A percentile compares a stretch with the other conserved stretches of the same genome.
These are phyloP conservation scores for Anthoceros angustus DNA, from an alignment of 225 moss, liverwort and hornwort species.

Conservation along the genomic window DNA sequence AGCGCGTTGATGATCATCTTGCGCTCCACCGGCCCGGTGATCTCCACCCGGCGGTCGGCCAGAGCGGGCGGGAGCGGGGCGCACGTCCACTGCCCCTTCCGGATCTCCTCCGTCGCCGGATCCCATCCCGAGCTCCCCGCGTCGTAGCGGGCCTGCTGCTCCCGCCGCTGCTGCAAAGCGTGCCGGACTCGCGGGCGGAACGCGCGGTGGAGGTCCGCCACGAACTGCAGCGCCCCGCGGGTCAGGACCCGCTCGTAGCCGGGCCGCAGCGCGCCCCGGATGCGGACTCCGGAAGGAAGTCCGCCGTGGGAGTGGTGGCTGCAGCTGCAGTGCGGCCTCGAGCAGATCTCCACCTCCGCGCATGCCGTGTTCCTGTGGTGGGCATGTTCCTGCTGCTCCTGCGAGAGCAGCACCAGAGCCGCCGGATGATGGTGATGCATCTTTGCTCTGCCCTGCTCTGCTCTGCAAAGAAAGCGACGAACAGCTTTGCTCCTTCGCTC, in stretches of 20 bases:
- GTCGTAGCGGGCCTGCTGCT: conserved; percentile 58
- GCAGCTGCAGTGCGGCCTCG: no score
- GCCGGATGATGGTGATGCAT: no score
- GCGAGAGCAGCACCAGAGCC: no score
- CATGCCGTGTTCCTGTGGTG: no score
- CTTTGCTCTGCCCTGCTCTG: no score
- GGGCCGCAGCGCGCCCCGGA: conserved; percentile 33
- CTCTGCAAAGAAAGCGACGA: no score
- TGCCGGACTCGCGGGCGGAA: conserved; percentile 56
- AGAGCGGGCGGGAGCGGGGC: conserved; percentile 37
- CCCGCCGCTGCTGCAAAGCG: conserved; percentile 42
- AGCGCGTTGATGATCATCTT: conserved; percentile 83
- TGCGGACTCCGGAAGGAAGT: conserved; percentile 44
- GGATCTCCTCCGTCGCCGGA: conserved; percentile 36
- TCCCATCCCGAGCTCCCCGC: conserved; percentile 59
- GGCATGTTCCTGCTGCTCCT: no score
- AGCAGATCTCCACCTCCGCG: no score
- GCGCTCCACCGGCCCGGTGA: conserved; percentile 70
- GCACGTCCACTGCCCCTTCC: conserved; percentile 46
- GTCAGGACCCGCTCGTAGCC: conserved; percentile 31
- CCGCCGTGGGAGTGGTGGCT: no score
- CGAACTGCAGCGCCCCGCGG: conserved; percentile 43
- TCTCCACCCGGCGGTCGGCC: conserved; percentile 66
- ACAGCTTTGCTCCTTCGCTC: no score
- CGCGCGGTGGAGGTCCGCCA: conserved; percentile 52